Evolutionary conservation across 1,284 basidiomycete species (phyloP).

Genomic region (Pseudozyma tsukubaensis): DNA sequence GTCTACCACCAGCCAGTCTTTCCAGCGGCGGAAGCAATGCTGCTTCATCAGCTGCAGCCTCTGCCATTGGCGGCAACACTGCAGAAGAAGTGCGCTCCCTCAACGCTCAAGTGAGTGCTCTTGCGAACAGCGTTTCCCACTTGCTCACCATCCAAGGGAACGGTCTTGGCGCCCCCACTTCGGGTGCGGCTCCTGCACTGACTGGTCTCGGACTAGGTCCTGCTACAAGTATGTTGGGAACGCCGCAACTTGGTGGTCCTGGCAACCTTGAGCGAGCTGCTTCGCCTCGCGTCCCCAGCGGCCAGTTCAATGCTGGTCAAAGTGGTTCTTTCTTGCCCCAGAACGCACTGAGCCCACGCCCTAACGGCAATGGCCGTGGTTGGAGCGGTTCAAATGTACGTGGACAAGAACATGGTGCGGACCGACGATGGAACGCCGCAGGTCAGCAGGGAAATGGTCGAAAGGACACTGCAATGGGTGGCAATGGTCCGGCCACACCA

Average conservation of each 20-base stretch:
- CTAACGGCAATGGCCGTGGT: slow-evolving; percentile 31
- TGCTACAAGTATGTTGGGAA: slow-evolving; percentile 24
- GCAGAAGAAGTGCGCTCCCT: slow-evolving; percentile 56
- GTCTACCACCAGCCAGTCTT: slow-evolving; percentile 33
- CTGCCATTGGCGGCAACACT: slow-evolving; percentile 6
- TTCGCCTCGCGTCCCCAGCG: slow-evolving; percentile 42
- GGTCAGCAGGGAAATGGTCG: slow-evolving; percentile 16
- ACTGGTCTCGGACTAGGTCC: slow-evolving; percentile 40
- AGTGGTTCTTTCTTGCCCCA: slow-evolving; percentile 19
- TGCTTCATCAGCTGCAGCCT: slow-evolving; percentile 3
- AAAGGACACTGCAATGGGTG: slow-evolving; percentile 10
- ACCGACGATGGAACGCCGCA: slow-evolving; percentile 37
- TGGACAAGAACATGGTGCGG: slow-evolving; percentile 16
- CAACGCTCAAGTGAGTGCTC: slow-evolving; percentile 51
- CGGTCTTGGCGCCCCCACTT: slow-evolving; percentile 12
- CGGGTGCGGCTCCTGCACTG: slow-evolving; percentile 8
- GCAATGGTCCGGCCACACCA: neutral
- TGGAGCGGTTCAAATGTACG: slow-evolving; percentile 27
- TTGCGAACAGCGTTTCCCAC: slow-evolving; percentile 57
- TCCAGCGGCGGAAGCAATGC: slow-evolving; percentile 24
- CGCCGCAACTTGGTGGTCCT: slow-evolving; percentile 39
- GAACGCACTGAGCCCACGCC: slow-evolving; percentile 42
- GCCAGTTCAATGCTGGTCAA: slow-evolving; percentile 17
- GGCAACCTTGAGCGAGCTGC: slow-evolving; percentile 28
- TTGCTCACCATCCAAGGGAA: slow-evolving; percentile 45